phyloP scores from a whole-genome alignment of 2,329 filamentous ascomycete genomes.

The Hypoxylon sp. region DNA sequence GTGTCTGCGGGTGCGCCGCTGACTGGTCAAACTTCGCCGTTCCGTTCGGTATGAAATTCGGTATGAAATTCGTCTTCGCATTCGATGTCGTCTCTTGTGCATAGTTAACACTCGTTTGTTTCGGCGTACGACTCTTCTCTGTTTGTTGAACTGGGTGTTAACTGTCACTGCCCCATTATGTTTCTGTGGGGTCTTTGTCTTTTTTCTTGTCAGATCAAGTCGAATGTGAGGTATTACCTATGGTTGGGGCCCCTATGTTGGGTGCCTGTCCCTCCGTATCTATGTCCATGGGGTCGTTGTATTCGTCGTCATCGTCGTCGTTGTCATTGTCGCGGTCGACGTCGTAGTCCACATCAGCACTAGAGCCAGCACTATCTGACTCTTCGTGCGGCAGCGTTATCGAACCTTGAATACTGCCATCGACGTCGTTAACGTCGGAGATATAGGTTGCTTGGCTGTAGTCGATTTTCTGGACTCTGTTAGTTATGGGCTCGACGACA shows the following conservation, averaged over 20 bases:
- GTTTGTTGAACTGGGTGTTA: not conserved
- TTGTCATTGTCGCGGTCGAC: conserved; percentile 36
- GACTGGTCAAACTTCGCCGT: not conserved
- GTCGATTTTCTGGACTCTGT: conserved; percentile 49
- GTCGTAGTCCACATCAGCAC: conserved; percentile 41
- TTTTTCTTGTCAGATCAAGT: conserved; percentile 3
- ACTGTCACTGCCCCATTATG: conserved; percentile 27
- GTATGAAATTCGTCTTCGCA: not conserved
- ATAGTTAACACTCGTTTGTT: not conserved
- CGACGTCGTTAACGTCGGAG: conserved; percentile 37
- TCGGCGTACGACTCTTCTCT: not conserved
- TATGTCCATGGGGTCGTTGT: no score
- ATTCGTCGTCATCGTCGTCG: conserved; percentile 31
- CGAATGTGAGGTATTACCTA: conserved; percentile 38
- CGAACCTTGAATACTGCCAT: conserved; percentile 13
- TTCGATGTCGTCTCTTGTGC: not conserved
- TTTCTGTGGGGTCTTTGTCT: not conserved
- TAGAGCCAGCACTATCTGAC: conserved; percentile 39
- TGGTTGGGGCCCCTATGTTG: conserved; percentile 34
- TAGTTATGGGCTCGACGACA: conserved; percentile 23
- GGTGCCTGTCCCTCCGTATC: conserved; percentile 17
- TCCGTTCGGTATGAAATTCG: not conserved
- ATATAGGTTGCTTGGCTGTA: conserved; percentile 52
- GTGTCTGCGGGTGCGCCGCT: not conserved
- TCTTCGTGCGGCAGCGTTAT: conserved; percentile 36